Conservation (phyloP, 371 early-diverging fungal species). For the Nematocida ironsii region DNA sequence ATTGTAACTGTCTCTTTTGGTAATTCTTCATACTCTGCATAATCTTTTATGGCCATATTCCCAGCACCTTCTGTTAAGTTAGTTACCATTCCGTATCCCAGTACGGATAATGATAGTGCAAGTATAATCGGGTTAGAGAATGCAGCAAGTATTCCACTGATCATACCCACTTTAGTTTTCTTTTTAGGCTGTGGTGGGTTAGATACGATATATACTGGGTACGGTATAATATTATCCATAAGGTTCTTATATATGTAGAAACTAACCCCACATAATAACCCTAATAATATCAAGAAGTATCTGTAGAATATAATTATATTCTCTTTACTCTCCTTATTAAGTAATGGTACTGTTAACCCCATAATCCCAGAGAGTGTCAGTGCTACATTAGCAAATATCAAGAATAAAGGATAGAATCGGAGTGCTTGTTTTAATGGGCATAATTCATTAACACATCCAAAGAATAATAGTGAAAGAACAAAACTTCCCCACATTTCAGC, state of each 20-base stretch:
- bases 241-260: slow-evolving; percentile 55
- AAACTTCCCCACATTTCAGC: slow-evolving; percentile 70
- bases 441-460: slow-evolving; percentile 66
- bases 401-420: slow-evolving; percentile 68
- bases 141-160: slow-evolving; percentile 66
- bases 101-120: slow-evolving; percentile 67
- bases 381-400: slow-evolving; percentile 66
- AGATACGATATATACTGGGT: slow-evolving; percentile 58
- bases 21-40: background rate
- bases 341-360: slow-evolving; percentile 26
- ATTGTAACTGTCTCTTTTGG: slow-evolving; percentile 52
- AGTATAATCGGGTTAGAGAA: slow-evolving; percentile 63
- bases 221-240: slow-evolving; percentile 62
- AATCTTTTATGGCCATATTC: slow-evolving; percentile 51
- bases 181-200: slow-evolving; percentile 49
- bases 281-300: slow-evolving; percentile 9
- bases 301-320: slow-evolving; percentile 45
- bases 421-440: slow-evolving; percentile 67
- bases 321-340: slow-evolving; percentile 28
- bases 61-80: slow-evolving; percentile 68
- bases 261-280: slow-evolving; percentile 41
- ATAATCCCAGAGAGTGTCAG: slow-evolving; percentile 62
- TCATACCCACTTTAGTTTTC: slow-evolving; percentile 65
- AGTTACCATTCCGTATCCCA: slow-evolving; percentile 65
- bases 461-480: slow-evolving; percentile 68